Conservation (phyloP, 179 eudicot genomes). For the Pouteria campechiana region DNA sequence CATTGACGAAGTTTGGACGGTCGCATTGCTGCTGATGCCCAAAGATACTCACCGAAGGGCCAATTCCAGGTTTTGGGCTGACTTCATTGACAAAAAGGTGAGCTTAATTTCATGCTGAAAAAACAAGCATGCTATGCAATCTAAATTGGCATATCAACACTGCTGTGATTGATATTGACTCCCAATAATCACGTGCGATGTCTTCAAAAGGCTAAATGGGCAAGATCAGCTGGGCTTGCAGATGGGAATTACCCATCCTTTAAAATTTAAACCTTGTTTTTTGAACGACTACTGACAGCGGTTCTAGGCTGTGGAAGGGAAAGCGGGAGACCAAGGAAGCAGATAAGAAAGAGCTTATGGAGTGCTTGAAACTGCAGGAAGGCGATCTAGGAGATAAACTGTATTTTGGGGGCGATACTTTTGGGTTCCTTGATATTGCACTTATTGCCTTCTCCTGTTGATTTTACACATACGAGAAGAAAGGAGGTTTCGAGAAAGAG, state of each 20-base stretch:
- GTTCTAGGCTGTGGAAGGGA: neutral
- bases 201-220: no score
- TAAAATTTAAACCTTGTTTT: no score
- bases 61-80: constrained; percentile 23
- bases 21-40: constrained; percentile 6
- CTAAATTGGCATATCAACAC: no score
- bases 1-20: constrained; percentile 20
- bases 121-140: no score
- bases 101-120: no score
- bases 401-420: constrained; percentile 1
- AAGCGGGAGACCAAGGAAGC: neutral
- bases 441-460: neutral
- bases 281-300: no score
- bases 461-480: neutral
- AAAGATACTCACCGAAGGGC: constrained; percentile 17
- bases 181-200: no score
- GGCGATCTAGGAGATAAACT: neutral
- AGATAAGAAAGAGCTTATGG: neutral
- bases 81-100: constrained; percentile 19
- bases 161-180: no score
- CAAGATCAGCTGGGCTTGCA: no score
- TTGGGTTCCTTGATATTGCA: neutral
- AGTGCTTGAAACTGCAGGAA: neutral
- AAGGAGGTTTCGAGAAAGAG: neutral
- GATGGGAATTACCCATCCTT: no score